phyloP scores from a whole-genome alignment of 139 green algal species.

The Chlamydomonas eustigma region DNA sequence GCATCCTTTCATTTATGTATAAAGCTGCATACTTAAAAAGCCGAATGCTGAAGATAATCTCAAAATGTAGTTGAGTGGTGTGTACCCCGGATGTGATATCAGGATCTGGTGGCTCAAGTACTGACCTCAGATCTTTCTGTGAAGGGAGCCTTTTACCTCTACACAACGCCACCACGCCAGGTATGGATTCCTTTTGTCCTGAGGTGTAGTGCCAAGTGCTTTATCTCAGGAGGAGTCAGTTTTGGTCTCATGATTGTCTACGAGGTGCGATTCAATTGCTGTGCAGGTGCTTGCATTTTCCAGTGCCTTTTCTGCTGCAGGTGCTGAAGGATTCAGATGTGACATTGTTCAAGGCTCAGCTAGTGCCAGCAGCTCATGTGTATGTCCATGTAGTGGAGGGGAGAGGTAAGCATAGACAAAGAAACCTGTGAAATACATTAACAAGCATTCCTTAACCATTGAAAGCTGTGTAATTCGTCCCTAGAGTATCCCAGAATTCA shows the following conservation, averaged over 20 bases:
- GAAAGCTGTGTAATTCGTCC: not conserved
- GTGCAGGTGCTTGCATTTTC: too few relatives aligned
- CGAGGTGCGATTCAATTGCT: too few relatives aligned
- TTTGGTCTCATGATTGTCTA: too few relatives aligned
- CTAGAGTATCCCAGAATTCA: not conserved
- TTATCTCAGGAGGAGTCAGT: too few relatives aligned
- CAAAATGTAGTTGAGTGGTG: too few relatives aligned
- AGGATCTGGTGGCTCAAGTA: not conserved
- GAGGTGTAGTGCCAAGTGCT: too few relatives aligned
- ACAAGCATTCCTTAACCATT: not conserved
- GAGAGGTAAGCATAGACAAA: not conserved
- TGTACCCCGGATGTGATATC: too few relatives aligned
- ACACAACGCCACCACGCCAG: slow-evolving; percentile 16
- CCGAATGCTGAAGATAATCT: too few relatives aligned
- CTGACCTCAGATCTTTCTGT: not conserved
- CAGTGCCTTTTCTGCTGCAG: too few relatives aligned
- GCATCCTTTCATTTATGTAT: too few relatives aligned
- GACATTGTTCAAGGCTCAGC: slow-evolving; percentile 7
- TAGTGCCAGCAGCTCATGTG: slow-evolving; percentile 12
- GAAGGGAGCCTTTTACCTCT: slow-evolving; percentile 12
- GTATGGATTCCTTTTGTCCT: not conserved
- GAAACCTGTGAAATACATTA: not conserved
- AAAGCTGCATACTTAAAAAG: too few relatives aligned
- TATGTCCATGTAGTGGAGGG: slow-evolving; percentile 3
- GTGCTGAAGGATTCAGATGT: not conserved